These are phyloP conservation scores for Ascochyta koolunga DNA, from an alignment of 2,329 filamentous ascomycete genomes.

Conservation along the genomic window DNA sequence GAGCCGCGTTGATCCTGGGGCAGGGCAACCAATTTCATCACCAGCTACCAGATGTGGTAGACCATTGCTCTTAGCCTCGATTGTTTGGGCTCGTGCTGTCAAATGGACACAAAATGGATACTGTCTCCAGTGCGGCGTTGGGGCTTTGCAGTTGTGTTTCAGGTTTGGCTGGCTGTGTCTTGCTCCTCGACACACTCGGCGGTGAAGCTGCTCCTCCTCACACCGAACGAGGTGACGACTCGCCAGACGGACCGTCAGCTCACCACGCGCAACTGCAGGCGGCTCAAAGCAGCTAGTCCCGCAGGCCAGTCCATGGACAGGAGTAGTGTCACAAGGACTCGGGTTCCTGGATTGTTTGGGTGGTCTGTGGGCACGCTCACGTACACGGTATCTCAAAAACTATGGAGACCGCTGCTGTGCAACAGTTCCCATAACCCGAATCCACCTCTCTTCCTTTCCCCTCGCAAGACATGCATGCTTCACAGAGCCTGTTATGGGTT, in stretches of 20 bases:
- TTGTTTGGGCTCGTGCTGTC: conserved; percentile 8
- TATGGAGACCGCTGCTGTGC: conserved; percentile 19
- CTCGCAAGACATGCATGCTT: conserved; percentile 35
- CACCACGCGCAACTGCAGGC: conserved; percentile 4
- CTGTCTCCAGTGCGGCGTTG: conserved; percentile 3
- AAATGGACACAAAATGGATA: neutral
- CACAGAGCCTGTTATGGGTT: conserved; percentile 41
- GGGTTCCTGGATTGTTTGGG: conserved; percentile 21
- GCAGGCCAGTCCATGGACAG: conserved; percentile 30
- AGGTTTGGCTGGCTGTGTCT: neutral
- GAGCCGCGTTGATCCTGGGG: conserved; percentile 14
- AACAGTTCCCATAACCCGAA: conserved; percentile 10
- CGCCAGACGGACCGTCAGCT: conserved; percentile 3
- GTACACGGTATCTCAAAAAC: conserved; percentile 28
- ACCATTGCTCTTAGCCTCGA: neutral
- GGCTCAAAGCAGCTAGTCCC: conserved; percentile 19
- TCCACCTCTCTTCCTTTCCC: conserved; percentile 14
- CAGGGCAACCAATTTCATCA: conserved; percentile 10
- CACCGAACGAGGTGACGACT: neutral
- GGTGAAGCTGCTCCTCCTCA: conserved; percentile 1
- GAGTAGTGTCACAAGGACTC: conserved; percentile 15
- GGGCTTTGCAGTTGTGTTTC: conserved; percentile 7
- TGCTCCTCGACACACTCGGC: neutral
- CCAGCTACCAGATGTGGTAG: conserved; percentile 4
- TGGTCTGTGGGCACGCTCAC: conserved; percentile 30